These are phyloP conservation scores for Cnidoscolus chayamansa DNA, from an alignment of 441 rosid species.

Conservation along the genomic window DNA sequence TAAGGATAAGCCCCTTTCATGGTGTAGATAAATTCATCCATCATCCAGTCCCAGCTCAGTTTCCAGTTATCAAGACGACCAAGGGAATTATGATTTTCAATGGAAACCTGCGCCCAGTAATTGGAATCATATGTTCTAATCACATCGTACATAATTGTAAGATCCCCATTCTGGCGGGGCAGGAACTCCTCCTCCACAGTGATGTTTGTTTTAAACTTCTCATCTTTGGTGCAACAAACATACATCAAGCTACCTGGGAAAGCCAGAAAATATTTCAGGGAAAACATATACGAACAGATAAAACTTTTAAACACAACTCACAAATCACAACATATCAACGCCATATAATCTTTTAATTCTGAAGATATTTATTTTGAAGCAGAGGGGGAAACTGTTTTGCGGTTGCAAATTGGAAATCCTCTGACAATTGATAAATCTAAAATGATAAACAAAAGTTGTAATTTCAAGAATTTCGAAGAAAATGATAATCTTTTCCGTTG, in stretches of 20 bases:
- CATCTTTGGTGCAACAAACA: slow-evolving; percentile 61
- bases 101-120: slow-evolving; percentile 73
- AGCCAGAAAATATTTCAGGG: neutral
- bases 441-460: neutral
- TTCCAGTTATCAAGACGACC: slow-evolving; percentile 96
- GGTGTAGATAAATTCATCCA: slow-evolving; percentile 60
- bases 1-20: slow-evolving; percentile 87
- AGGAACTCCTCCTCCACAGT: slow-evolving; percentile 48
- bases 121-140: slow-evolving; percentile 51
- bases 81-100: slow-evolving; percentile 67
- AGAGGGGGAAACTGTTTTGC: neutral
- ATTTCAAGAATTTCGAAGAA: neutral
- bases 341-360: neutral
- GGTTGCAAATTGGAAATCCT: neutral
- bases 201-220: slow-evolving; percentile 38
- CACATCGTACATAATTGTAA: slow-evolving; percentile 87
- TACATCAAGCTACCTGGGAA: slow-evolving; percentile 55
- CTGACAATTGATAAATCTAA: neutral
- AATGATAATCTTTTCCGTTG: neutral
- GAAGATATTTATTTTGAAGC: neutral
- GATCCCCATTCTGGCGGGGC: slow-evolving; percentile 75
- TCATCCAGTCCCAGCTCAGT: slow-evolving; percentile 86
- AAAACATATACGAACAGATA: neutral
- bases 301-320: neutral
- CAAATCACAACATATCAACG: neutral